Conservation (phyloP, 306 rosid species). For the Prunus fruticosa region DNA sequence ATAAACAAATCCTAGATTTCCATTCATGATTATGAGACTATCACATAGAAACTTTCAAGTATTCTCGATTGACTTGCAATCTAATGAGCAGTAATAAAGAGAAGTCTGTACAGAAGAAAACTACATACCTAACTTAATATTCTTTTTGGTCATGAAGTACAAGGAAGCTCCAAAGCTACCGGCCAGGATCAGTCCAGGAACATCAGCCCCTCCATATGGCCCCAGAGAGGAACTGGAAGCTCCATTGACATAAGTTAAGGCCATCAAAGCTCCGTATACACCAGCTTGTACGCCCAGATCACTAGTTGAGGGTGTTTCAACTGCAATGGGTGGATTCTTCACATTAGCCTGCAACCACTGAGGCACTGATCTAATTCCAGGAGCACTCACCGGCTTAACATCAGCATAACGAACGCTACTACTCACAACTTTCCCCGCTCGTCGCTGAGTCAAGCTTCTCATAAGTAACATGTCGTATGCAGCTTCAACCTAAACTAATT, state of each 20-base stretch:
- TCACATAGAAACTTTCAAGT: background rate
- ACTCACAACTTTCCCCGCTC: conserved; percentile 80
- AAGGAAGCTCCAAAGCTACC: conserved; percentile 99
- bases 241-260: conserved; percentile 73
- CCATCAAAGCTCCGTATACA: conserved; percentile 91
- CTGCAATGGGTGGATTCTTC: conserved; percentile 63
- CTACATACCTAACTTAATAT: conserved; percentile 75
- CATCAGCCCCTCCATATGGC: conserved; percentile 73
- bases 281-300: conserved; percentile 91
- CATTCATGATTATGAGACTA: conserved; percentile 2
- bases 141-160: conserved; percentile 91
- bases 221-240: conserved; percentile 43
- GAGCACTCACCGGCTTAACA: conserved; percentile 69
- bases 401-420: conserved; percentile 87
- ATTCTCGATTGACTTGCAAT: conserved; percentile 8
- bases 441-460: conserved; percentile 89
- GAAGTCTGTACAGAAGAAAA: conserved; percentile 16
- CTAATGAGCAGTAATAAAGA: conserved; percentile 8
- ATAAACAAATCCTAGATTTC: background rate
- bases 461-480: conserved; percentile 97
- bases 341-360: conserved; percentile 71
- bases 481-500: conserved; percentile 71
- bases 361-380: conserved; percentile 57
- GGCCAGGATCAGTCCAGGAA: conserved; percentile 95
- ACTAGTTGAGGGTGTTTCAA: conserved; percentile 71